Evolutionary conservation across 306 rosid species (phyloP).

Genomic region (cucumber (Cucumis sativus)): Cucumber_9930_V3 NC_026660.2:8993001-8993500

Average conservation of each 20-base stretch:
- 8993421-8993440: conserved; percentile 86
- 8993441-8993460: not conserved
- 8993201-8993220: conserved; percentile 74
- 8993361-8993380: conserved; percentile 51
- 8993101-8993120: conserved; percentile 34
- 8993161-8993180: not conserved
- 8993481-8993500: not conserved
- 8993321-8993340: conserved; percentile 72
- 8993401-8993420: conserved; percentile 89
- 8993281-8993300: conserved; percentile 52
- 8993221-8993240: conserved; percentile 62
- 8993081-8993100: conserved; percentile 57
- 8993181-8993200: not conserved
- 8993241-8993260: conserved; percentile 65
- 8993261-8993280: conserved; percentile 58
- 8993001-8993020: conserved; percentile 51
- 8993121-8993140: not conserved
- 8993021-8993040: conserved; percentile 68
- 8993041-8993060: conserved; percentile 88
- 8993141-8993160: not conserved
- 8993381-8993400: conserved; percentile 89
- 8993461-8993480: not conserved
- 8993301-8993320: conserved; percentile 58
- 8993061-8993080: conserved; percentile 87
- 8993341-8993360: conserved; percentile 53